phyloP scores from a whole-genome alignment of 2,329 filamentous ascomycete species.

The Sporothrix luriei region DNA sequence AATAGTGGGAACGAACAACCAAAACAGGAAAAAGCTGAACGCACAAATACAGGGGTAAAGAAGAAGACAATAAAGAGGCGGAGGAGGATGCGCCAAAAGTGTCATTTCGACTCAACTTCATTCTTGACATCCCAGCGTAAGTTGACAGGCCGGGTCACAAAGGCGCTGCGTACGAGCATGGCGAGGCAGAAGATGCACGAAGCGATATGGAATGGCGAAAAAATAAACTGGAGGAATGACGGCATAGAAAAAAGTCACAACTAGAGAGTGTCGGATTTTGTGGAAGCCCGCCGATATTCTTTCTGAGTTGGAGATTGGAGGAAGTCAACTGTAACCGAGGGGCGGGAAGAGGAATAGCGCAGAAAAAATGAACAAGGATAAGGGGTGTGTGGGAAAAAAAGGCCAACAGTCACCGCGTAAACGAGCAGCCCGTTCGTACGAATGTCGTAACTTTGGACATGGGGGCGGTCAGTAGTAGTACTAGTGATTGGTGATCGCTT shows the following conservation, averaged over 20 bases:
- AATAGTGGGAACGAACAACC: not conserved
- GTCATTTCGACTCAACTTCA: not conserved
- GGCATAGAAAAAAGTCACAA: not conserved
- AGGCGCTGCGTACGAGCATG: too few relatives aligned
- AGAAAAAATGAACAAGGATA: not conserved
- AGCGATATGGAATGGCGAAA: too few relatives aligned
- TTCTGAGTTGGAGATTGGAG: slow-evolving; percentile 6
- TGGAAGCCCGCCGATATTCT: not conserved
- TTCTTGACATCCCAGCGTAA: not conserved
- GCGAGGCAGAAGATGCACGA: too few relatives aligned
- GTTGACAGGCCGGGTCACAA: not conserved
- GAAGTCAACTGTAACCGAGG: slow-evolving; percentile 23
- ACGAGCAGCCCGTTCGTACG: too few relatives aligned
- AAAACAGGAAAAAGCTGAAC: not conserved
- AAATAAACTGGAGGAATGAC: not conserved
- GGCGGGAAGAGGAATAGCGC: slow-evolving; percentile 12
- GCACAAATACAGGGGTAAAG: not conserved
- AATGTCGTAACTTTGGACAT: not conserved
- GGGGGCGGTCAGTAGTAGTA: not conserved
- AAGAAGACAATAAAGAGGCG: not conserved
- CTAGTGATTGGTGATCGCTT: not conserved
- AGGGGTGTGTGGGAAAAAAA: not conserved
- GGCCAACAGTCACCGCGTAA: not conserved
- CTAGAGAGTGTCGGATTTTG: not conserved
- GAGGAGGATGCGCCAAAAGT: not conserved